Evolutionary conservation across 768 basidiomycete genomes (phyloP).

Genomic region (Chlorophyllum brunneum): DNA sequence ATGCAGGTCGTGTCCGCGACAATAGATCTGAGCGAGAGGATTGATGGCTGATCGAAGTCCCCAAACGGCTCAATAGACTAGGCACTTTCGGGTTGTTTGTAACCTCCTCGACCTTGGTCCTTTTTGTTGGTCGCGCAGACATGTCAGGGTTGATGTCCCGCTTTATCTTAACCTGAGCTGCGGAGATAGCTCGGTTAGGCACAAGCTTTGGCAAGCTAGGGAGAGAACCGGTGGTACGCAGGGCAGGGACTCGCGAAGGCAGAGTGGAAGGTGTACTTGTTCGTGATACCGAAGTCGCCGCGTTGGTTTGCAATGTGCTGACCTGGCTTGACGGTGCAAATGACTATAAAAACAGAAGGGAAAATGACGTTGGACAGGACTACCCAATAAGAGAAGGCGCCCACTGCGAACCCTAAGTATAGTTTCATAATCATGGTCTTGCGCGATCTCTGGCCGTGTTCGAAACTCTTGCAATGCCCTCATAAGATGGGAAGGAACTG

Average conservation of each 20-base stretch:
- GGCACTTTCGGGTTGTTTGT: not conserved
- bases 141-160: not conserved
- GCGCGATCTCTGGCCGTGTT: constrained; percentile 20
- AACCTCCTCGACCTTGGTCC: constrained; percentile 9
- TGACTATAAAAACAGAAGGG: constrained; percentile 11
- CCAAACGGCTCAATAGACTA: constrained; percentile 15
- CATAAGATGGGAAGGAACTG: constrained; percentile 35
- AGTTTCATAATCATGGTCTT: constrained; percentile 28
- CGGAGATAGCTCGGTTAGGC: not conserved
- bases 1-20: not conserved
- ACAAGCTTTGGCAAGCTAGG: not conserved
- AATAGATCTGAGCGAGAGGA: constrained; percentile 8
- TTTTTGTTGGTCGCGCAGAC: constrained; percentile 7
- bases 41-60: constrained; percentile 5
- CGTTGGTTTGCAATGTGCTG: not conserved
- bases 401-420: constrained; percentile 58
- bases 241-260: not conserved
- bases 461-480: constrained; percentile 28
- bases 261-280: not conserved
- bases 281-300: not conserved
- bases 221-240: not conserved
- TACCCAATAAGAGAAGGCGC: constrained; percentile 23
- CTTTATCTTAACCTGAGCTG: not conserved
- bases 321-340: constrained; percentile 1
- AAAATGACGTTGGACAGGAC: constrained; percentile 8